Conservation (phyloP, 805 yeast genomes). For the Zygoascus ofunaensis region DNA sequence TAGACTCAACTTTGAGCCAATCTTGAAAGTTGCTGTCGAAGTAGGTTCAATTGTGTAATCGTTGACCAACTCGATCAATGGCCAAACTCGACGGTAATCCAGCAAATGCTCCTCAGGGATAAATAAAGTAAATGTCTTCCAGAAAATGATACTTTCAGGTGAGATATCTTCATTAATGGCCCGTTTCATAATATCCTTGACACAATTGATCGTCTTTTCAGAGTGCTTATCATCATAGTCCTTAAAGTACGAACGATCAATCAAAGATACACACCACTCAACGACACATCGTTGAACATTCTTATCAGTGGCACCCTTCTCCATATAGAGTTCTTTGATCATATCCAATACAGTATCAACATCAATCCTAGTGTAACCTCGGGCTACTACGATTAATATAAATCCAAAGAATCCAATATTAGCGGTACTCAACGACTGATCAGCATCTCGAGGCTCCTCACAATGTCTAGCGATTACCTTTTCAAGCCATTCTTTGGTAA, state of each 20-base stretch:
- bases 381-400: conserved; percentile 41
- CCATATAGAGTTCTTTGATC: conserved; percentile 38
- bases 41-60: conserved; percentile 22
- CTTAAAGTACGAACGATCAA: conserved; percentile 29
- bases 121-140: conserved; percentile 63
- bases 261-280: conserved; percentile 60
- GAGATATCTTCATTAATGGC: conserved; percentile 52
- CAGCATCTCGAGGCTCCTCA: conserved; percentile 48
- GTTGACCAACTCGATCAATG: conserved; percentile 38
- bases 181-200: conserved; percentile 30
- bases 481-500: conserved; percentile 53
- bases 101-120: conserved; percentile 54
- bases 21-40: conserved; percentile 55
- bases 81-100: conserved; percentile 49
- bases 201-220: conserved; percentile 21
- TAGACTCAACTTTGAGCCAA: conserved; percentile 51
- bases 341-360: conserved; percentile 38
- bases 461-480: conserved; percentile 42
- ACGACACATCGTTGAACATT: conserved; percentile 65
- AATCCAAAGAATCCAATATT: conserved; percentile 51
- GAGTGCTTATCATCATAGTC: conserved; percentile 7
- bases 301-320: conserved; percentile 59
- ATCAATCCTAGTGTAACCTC: conserved; percentile 35
- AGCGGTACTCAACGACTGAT: conserved; percentile 54
- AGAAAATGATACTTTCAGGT: conserved; percentile 63